phyloP scores from a whole-genome alignment of 345 rosid species.

The Erysimum cheiranthoides region DNA sequence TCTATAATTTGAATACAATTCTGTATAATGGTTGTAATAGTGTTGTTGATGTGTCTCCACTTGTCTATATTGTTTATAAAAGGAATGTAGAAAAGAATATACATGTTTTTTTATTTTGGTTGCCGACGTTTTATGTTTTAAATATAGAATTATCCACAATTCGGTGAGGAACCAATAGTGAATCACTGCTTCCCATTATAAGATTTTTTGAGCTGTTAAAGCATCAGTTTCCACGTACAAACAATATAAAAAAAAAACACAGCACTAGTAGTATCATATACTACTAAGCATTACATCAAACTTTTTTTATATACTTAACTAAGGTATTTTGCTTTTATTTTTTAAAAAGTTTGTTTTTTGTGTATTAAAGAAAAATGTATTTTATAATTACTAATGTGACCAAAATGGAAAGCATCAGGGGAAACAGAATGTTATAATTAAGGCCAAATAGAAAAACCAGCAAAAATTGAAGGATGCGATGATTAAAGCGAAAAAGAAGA shows the following conservation, averaged over 20 bases:
- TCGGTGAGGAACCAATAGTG: constrained; percentile 30
- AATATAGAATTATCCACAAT: constrained; percentile 2
- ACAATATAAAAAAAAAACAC: background rate
- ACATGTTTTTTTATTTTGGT: background rate
- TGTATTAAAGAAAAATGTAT: background rate
- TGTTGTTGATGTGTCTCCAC: too few species aligned
- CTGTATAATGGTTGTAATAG: too few species aligned
- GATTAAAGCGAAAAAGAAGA: background rate
- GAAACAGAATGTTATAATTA: background rate
- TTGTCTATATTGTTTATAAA: background rate
- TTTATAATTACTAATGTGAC: background rate
- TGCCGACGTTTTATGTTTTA: background rate
- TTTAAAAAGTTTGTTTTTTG: background rate
- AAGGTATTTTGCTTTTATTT: background rate
- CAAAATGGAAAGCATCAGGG: background rate
- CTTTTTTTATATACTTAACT: background rate
- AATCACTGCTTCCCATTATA: constrained; percentile 27
- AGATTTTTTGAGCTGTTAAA: constrained; percentile 37
- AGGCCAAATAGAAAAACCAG: constrained; percentile 1
- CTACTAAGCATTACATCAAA: constrained; percentile 18
- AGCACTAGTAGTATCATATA: constrained; percentile 18
- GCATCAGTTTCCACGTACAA: constrained; percentile 27
- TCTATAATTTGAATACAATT: background rate
- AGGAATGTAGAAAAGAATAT: background rate
- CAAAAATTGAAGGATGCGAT: constrained; percentile 20